phyloP scores from a whole-genome alignment of 805 yeast genomes.

The Saccharomycopsis javanensis region DNA sequence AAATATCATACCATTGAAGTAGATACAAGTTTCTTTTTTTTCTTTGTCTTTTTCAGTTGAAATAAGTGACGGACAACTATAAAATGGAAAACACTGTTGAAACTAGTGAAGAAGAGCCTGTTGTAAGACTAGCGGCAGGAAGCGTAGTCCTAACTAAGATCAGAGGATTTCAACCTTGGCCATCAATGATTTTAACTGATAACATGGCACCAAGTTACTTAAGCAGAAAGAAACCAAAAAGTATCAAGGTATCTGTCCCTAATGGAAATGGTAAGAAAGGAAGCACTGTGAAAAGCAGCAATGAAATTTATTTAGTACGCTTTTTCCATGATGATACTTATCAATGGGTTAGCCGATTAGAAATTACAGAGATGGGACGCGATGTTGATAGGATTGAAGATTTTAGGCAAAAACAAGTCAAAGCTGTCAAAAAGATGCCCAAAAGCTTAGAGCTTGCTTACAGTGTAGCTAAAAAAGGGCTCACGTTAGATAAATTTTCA shows the following conservation, averaged over 20 bases:
- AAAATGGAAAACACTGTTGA: not conserved
- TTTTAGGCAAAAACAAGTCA: conserved; percentile 25
- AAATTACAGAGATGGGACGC: conserved; percentile 36
- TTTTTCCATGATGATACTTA: conserved; percentile 67
- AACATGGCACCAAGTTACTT: conserved; percentile 52
- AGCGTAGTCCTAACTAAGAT: conserved; percentile 65
- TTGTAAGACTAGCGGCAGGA: conserved; percentile 31
- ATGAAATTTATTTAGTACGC: conserved; percentile 33
- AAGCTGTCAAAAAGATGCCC: conserved; percentile 29
- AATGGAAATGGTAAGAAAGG: conserved; percentile 20
- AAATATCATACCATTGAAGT: too few species aligned
- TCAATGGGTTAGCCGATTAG: conserved; percentile 51
- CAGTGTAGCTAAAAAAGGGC: conserved; percentile 44
- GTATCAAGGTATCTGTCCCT: conserved; percentile 23
- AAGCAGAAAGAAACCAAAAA: conserved; percentile 39
- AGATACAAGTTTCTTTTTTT: too few species aligned
- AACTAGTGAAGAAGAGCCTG: conserved; percentile 21
- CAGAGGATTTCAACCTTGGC: conserved; percentile 88
- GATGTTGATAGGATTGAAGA: conserved; percentile 32
- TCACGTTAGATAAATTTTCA: conserved; percentile 37
- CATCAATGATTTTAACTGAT: conserved; percentile 66
- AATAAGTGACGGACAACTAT: too few species aligned
- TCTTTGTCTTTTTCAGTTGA: too few species aligned
- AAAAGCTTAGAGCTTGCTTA: conserved; percentile 42
- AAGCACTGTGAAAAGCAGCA: conserved; percentile 7